These are phyloP conservation scores for Thelephora aurantiotincta DNA, from an alignment of 768 basidiomycete species.

Conservation along the genomic window DNA sequence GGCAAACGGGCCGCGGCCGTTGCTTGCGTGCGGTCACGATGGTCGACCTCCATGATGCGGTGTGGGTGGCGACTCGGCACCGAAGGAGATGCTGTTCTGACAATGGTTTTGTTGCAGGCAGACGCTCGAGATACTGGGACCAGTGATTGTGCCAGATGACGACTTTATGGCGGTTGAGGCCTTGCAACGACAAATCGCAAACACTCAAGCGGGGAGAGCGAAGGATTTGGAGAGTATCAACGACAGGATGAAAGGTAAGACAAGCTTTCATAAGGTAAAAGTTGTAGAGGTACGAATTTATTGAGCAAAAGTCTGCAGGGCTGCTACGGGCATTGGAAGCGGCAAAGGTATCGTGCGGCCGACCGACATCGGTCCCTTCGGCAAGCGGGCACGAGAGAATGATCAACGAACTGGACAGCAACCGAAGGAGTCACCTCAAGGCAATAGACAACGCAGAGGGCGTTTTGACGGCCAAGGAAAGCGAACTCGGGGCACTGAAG, in stretches of 20 bases:
- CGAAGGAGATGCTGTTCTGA: too few relatives aligned
- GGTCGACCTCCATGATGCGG: not conserved
- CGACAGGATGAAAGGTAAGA: constrained; percentile 44
- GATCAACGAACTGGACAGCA: constrained; percentile 52
- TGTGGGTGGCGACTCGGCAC: not conserved
- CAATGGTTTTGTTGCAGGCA: not conserved
- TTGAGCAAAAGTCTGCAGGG: constrained; percentile 23
- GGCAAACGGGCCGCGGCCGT: too few relatives aligned
- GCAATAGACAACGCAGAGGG: constrained; percentile 63
- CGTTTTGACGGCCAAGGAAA: constrained; percentile 49
- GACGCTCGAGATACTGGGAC: constrained; percentile 42
- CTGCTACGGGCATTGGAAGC: constrained; percentile 51
- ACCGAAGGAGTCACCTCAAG: constrained; percentile 52
- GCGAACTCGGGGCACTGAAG: constrained; percentile 53
- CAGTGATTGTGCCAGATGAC: constrained; percentile 66
- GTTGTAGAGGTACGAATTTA: too few relatives aligned
- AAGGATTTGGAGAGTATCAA: constrained; percentile 60
- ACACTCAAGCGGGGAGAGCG: constrained; percentile 40
- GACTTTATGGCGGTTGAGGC: constrained; percentile 65
- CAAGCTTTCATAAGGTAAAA: not conserved
- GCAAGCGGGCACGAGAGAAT: constrained; percentile 42
- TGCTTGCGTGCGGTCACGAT: not conserved
- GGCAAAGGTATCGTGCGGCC: constrained; percentile 54
- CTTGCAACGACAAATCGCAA: constrained; percentile 55
- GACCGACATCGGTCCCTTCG: constrained; percentile 58